phyloP scores from a whole-genome alignment of 2,329 filamentous ascomycete species.

The Clonostachys rosea region DNA sequence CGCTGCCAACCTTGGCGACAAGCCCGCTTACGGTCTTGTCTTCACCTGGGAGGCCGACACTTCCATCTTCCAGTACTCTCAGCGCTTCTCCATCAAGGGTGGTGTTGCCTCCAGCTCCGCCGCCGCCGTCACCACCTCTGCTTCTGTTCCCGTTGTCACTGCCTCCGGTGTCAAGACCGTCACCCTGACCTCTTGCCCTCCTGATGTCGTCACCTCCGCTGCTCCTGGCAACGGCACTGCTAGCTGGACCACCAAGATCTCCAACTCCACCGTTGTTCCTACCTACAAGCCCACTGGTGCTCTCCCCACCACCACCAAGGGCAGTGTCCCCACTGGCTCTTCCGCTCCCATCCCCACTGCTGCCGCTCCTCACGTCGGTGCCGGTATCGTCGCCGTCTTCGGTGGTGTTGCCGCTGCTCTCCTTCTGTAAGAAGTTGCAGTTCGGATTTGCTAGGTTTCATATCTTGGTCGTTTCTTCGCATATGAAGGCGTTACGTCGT shows the following conservation, averaged over 20 bases:
- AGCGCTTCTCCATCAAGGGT: slow-evolving; percentile 48
- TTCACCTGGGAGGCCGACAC: slow-evolving; percentile 43
- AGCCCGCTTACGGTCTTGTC: slow-evolving; percentile 52
- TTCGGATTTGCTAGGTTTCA: too few relatives aligned
- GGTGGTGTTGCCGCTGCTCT: slow-evolving; percentile 33
- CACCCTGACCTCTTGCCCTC: slow-evolving; percentile 13
- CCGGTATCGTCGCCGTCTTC: slow-evolving; percentile 29
- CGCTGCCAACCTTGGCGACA: slow-evolving; percentile 33
- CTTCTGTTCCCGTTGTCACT: slow-evolving; percentile 19
- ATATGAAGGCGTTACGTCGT: slow-evolving; percentile 1
- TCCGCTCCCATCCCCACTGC: slow-evolving; percentile 9
- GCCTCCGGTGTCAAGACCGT: slow-evolving; percentile 20
- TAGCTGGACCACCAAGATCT: slow-evolving; percentile 10
- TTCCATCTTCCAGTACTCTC: slow-evolving; percentile 55
- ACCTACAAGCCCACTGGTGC: slow-evolving; percentile 1
- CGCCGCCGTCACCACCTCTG: slow-evolving; percentile 14
- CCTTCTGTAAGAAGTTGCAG: slow-evolving; percentile 33
- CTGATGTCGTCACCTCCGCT: slow-evolving; percentile 12
- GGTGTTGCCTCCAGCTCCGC: slow-evolving; percentile 4
- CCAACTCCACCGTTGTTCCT: slow-evolving; percentile 5
- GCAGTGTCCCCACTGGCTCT: not conserved
- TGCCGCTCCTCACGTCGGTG: slow-evolving; percentile 22
- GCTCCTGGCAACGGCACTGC: slow-evolving; percentile 14
- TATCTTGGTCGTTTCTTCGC: slow-evolving; percentile 8
- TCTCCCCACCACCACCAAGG: not conserved